Percentiles rank a stretch among this genome's conserved stretches.
Conservation (phyloP, 805 yeast species). For the Kregervanrija pseudodelftensis region DNA sequence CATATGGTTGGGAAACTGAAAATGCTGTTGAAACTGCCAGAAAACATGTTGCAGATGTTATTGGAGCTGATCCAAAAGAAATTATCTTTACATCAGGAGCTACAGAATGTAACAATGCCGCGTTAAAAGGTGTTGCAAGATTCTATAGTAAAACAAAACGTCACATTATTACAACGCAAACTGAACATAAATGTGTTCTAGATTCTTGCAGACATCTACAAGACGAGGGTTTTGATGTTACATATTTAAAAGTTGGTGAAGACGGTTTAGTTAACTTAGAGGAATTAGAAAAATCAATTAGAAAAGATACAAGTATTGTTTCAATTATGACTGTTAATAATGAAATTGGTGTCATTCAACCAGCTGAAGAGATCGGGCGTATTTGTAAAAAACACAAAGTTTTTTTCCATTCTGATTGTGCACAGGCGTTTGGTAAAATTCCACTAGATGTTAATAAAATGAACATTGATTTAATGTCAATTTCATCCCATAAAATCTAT, state of each 20-base stretch:
- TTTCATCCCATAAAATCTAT: conserved; percentile 92
- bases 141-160: conserved; percentile 85
- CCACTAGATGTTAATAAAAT: conserved; percentile 86
- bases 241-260: conserved; percentile 75
- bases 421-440: conserved; percentile 95
- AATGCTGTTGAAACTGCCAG: conserved; percentile 86
- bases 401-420: conserved; percentile 96
- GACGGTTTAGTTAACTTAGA: conserved; percentile 79
- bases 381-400: conserved; percentile 83
- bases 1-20: conserved; percentile 99
- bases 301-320: conserved; percentile 86
- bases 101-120: conserved; percentile 94
- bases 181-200: conserved; percentile 98
- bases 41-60: conserved; percentile 69
- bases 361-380: conserved; percentile 85
- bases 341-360: conserved; percentile 97
- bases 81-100: conserved; percentile 97
- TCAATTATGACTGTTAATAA: conserved; percentile 97
- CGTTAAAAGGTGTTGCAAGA: conserved; percentile 90
- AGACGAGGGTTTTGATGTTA: conserved; percentile 95
- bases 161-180: conserved; percentile 92
- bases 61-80: conserved; percentile 93
- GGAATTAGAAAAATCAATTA: conserved; percentile 71
- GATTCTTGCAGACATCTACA: conserved; percentile 93
- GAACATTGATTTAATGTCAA: conserved; percentile 89